These are phyloP conservation scores for Candida tammaniensis DNA, from an alignment of 805 yeast species.

Conservation along the genomic window DNA sequence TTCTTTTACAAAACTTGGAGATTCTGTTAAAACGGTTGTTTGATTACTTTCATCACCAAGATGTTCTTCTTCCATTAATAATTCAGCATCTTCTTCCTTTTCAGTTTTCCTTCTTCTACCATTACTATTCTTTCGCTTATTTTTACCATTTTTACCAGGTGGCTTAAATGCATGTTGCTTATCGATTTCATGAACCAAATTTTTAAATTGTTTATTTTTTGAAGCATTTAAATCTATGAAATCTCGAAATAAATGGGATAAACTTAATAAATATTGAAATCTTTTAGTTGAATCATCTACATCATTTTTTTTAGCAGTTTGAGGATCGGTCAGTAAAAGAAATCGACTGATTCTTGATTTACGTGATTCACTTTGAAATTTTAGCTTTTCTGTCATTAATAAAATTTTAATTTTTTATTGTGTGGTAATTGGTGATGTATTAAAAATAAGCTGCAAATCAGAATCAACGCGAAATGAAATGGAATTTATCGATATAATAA, in stretches of 20 bases:
- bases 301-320: slow-evolving; percentile 48
- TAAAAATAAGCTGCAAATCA: too few species aligned
- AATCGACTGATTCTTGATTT: slow-evolving; percentile 43
- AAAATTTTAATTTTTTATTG: too few species aligned
- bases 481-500: too few species aligned
- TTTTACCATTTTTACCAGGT: slow-evolving; percentile 16
- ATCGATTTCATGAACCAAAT: slow-evolving; percentile 56
- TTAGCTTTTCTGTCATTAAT: slow-evolving; percentile 7
- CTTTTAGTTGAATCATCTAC: slow-evolving; percentile 71
- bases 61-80: slow-evolving; percentile 48
- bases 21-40: slow-evolving; percentile 72
- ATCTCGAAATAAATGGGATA: slow-evolving; percentile 84
- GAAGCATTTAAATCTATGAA: slow-evolving; percentile 81
- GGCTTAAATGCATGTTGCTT: slow-evolving; percentile 41
- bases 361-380: slow-evolving; percentile 6
- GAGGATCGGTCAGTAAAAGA: slow-evolving; percentile 53
- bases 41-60: slow-evolving; percentile 40
- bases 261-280: slow-evolving; percentile 73
- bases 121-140: slow-evolving; percentile 25
- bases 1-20: slow-evolving; percentile 68
- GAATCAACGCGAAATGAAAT: too few species aligned
- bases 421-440: too few species aligned
- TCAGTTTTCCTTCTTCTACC: slow-evolving; percentile 65
- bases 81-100: slow-evolving; percentile 81
- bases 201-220: slow-evolving; percentile 70